Percentiles rank a stretch among this genome's conserved stretches.
Conservation (phyloP, 2,329 filamentous ascomycete genomes). For the Colletotrichum shisoi region DNA sequence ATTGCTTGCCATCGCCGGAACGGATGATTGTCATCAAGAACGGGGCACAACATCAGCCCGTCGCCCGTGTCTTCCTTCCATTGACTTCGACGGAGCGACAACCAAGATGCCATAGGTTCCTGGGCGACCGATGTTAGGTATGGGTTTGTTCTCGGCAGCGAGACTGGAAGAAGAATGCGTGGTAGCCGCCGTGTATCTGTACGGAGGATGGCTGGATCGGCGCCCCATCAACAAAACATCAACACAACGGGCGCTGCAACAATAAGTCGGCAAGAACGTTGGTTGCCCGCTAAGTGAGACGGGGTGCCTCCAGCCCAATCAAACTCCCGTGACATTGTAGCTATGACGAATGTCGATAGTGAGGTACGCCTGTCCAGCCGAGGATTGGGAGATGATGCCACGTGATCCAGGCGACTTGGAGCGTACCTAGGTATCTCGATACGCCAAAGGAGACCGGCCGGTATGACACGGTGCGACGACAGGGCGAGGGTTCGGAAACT, state of each 20-base stretch:
- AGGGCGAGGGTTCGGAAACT: constrained; percentile 6
- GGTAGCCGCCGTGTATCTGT: constrained; percentile 4
- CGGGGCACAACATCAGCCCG: constrained; percentile 9
- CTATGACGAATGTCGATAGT: constrained; percentile 28
- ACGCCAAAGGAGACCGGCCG: constrained; percentile 14
- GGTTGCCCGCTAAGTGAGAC: not conserved
- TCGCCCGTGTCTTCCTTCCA: constrained; percentile 12
- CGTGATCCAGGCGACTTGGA: not conserved
- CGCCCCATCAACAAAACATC: constrained; percentile 21
- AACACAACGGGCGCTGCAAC: constrained; percentile 13
- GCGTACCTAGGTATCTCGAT: constrained; percentile 4
- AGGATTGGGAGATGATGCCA: not conserved
- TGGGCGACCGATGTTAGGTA: not conserved
- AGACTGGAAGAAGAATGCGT: not conserved
- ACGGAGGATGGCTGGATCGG: not conserved
- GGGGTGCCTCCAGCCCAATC: constrained; percentile 20
- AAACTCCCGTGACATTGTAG: constrained; percentile 7
- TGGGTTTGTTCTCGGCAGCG: constrained; percentile 1
- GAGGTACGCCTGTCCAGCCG: not conserved
- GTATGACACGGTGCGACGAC: constrained; percentile 8
- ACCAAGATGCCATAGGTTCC: constrained; percentile 12
- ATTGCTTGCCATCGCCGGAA: constrained; percentile 22
- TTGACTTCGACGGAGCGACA: constrained; percentile 13
- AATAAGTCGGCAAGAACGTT: constrained; percentile 20
- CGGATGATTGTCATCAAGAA: constrained; percentile 4